Evolutionary conservation across 208 protist genomes (phyloP).

Genomic region (Crithidia sp.): DNA sequence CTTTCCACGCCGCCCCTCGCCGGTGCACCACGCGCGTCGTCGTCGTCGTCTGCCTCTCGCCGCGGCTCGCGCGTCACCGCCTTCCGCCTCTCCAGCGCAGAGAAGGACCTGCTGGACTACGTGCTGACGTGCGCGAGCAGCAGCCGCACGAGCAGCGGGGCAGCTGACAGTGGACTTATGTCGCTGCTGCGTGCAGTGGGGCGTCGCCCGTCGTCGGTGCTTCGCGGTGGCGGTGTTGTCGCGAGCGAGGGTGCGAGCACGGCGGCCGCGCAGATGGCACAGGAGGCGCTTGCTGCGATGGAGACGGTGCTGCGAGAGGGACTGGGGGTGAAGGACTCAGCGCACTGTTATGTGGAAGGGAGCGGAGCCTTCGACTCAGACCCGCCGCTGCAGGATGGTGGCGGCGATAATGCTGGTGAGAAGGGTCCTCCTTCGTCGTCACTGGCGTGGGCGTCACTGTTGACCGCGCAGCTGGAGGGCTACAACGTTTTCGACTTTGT

Average conservation of each 20-base stretch:
- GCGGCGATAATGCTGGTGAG: background rate
- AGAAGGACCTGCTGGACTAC: conserved; percentile 26
- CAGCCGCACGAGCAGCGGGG: conserved; percentile 4
- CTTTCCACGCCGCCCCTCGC: background rate
- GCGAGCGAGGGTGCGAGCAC: background rate
- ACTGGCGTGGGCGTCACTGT: conserved; percentile 17
- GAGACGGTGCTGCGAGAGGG: conserved; percentile 6
- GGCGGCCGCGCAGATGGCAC: background rate
- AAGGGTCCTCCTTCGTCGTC: background rate
- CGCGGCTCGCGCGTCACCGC: background rate
- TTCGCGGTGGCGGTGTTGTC: background rate
- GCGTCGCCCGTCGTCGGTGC: no score
- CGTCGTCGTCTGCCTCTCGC: background rate
- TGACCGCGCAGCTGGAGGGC: conserved; percentile 5
- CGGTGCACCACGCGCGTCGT: background rate
- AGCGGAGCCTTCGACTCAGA: no score
- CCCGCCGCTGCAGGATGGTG: no score
- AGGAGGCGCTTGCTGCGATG: conserved; percentile 10
- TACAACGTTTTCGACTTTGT: conserved; percentile 15
- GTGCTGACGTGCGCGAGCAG: conserved; percentile 32
- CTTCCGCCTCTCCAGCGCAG: conserved; percentile 1
- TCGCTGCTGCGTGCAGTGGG: background rate
- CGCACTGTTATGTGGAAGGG: no score
- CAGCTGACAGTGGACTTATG: background rate
- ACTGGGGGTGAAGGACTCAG: background rate